phyloP scores from a whole-genome alignment of 208 protist genomes.

The Trypanosomatidae sp. region DNA sequence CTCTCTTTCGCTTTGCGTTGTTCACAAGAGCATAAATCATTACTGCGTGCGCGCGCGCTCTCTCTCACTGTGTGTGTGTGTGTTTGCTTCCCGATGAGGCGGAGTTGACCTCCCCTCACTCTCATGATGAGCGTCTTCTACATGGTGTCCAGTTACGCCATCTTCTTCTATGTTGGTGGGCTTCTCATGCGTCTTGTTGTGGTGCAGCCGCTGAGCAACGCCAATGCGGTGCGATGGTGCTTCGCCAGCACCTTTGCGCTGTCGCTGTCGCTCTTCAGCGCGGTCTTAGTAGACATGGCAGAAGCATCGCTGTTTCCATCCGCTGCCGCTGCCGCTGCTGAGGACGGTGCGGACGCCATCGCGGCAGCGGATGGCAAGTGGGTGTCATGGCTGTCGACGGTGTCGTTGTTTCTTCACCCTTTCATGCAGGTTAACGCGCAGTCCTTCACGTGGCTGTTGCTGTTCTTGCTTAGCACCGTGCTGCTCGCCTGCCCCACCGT shows the following conservation, averaged over 20 bases:
- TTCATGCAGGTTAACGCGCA: constrained; percentile 8
- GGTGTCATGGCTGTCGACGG: background rate
- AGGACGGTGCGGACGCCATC: background rate
- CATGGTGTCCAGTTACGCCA: constrained; percentile 18
- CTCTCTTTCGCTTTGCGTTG: background rate
- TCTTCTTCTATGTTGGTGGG: constrained; percentile 26
- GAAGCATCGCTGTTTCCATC: constrained; percentile 6
- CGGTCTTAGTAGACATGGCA: constrained; percentile 28
- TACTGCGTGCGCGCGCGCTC: background rate
- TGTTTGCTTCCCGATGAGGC: background rate
- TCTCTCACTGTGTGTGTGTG: background rate
- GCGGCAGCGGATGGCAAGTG: background rate
- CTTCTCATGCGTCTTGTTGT: constrained; percentile 34
- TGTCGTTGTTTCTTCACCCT: background rate
- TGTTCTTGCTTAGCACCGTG: constrained; percentile 18
- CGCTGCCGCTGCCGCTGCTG: background rate
- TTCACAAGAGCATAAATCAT: background rate
- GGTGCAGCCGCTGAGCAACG: constrained; percentile 18
- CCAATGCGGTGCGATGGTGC: constrained; percentile 20
- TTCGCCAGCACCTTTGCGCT: constrained; percentile 32
- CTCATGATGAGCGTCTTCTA: constrained; percentile 6
- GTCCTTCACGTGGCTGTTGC: constrained; percentile 18
- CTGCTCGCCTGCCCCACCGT: constrained; percentile 15
- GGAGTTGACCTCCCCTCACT: background rate
- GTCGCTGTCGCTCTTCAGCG: constrained; percentile 25